Conservation (phyloP, 305 asterid species). For the Fraxinus angustifolia region DNA sequence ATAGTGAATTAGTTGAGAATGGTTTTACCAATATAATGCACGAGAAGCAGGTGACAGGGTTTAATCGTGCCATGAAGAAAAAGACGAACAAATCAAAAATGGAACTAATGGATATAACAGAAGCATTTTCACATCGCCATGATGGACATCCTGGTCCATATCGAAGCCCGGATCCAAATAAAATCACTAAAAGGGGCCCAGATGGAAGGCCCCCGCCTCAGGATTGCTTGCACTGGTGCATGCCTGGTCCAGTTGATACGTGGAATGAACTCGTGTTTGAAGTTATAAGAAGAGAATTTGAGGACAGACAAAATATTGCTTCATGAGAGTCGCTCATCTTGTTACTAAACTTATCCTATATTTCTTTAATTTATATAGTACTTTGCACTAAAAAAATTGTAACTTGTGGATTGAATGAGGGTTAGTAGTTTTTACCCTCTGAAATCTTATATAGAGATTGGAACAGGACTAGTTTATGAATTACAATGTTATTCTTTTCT, state of each 20-base stretch:
- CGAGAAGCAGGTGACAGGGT: slow-evolving; percentile 74
- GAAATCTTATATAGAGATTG: slow-evolving; percentile 13
- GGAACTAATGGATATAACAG: slow-evolving; percentile 75
- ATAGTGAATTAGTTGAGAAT: slow-evolving; percentile 61
- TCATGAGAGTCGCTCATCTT: slow-evolving; percentile 25
- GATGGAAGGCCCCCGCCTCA: slow-evolving; percentile 92
- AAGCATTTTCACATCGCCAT: slow-evolving; percentile 63
- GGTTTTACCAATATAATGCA: slow-evolving; percentile 77
- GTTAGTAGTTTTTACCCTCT: slow-evolving; percentile 15
- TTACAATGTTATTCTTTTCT: slow-evolving; percentile 21
- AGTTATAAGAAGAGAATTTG: slow-evolving; percentile 56
- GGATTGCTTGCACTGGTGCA: slow-evolving; percentile 99
- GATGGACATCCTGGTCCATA: slow-evolving; percentile 99
- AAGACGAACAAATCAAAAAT: slow-evolving; percentile 56
- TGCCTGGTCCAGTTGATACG: slow-evolving; percentile 98
- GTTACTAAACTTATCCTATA: neutral
- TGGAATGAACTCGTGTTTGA: slow-evolving; percentile 87
- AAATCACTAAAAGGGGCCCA: slow-evolving; percentile 73
- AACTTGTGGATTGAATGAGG: slow-evolving; percentile 23
- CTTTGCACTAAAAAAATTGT: slow-evolving; percentile 4
- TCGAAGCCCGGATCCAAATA: slow-evolving; percentile 80
- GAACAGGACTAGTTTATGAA: slow-evolving; percentile 9
- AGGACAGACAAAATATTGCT: slow-evolving; percentile 21
- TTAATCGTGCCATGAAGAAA: slow-evolving; percentile 52
- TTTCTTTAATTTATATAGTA: neutral